Base-by-base conservation (phyloP, 2,329 filamentous ascomycete genomes). In the Colletotrichum neosansevieriae region DNA sequence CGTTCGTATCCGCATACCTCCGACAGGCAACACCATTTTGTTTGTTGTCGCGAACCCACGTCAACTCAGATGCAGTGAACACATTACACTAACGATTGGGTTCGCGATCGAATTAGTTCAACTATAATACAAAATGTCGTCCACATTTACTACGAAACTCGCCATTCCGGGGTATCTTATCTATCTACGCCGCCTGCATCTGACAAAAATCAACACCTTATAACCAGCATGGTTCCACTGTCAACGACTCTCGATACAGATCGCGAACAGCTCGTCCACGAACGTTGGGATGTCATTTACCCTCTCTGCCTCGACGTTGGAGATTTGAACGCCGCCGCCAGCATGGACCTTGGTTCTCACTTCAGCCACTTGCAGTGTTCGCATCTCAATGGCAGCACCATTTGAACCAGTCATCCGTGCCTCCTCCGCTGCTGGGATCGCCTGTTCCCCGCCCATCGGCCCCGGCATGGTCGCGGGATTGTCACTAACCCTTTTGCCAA, bases 191-290 rank as follows among this genome's bases (percentile, higher is more conserved):
- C 49, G 13, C 60, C 51, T 17, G 1, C 49, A 38, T 54, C 17
- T 29, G 29, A 29, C 13, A 3, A 21, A 17, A 12, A 17, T 21
- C 45, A 36, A 21, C 15, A 29, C 9, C 19, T 45, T 9, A 12
- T 34, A 32, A 19, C 15, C 29, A 58, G 34, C 12, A 15, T 29
- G 29, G 4, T 56, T 57, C 19, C n/a, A 29, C 13, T 15, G 7
- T 53, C 34, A 70, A n/a, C 57, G 57, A 2, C 66, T 56, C 17
- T 71, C 64, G 15, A 71, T 72, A 24, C 71, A 75, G 32, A 75
- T 69, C 13, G 71, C 70, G 70, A 83, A 82, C 40, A 84, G 72
- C 68, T 83, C 81, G 66, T 84, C 82, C 29, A 84, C 82, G 73
- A 83, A 84, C 2, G 81, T 84, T 66, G 61, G 74, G 69, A 58